Base-by-base conservation (phyloP, 2,329 filamentous ascomycete species). In the Trichophyton rubrum region DNA sequence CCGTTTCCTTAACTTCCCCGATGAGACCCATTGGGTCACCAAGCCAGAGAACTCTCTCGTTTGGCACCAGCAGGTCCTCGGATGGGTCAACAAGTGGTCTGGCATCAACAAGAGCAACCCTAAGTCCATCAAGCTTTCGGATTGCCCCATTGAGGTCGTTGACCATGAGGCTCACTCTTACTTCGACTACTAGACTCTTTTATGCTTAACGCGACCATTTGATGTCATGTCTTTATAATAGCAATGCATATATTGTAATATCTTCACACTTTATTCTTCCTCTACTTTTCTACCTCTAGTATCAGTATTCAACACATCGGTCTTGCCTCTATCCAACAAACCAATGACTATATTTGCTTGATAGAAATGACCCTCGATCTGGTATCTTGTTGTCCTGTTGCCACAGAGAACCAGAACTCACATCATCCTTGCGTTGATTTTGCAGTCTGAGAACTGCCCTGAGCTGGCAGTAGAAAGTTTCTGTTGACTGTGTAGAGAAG, bases 31-130 rank as follows among this genome's bases (percentile, higher is more conserved):
- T 66, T 85, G 73, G 73, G 90, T 96, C 2, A 68, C 91, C 51
- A 92, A 93, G 68, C 87, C 85, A 0, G 90, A 95, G 73, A 96
- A 96, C 72, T 87, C 85, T n/a, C 75, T 95, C 17, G 82, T 92
- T 3, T 96, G 91, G 91, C 89, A 96, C 67, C 82, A 82, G 63
- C 87, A 90, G 69, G 90, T 95, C 15, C 71, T 95, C 15, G 82
- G 81, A 45, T 96, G 88, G 84, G 79, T 86, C 64, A 84, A 84
- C 65, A 74, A 74, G 65, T 80, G 82, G 56, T 72, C 73, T 1
- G 74, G 73, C 1, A 61, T 75, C 24, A 67, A 60, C 35, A 62
- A 66, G 56, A 63, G 61, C 40, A 71, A 72, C 38, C 63, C 68
- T 1, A 49, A 68, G 47, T 67, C 71, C 15, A 66, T 73, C n/a